phyloP scores from a whole-genome alignment of 148 eudicot genomes.

The Silene uniflora region DNA sequence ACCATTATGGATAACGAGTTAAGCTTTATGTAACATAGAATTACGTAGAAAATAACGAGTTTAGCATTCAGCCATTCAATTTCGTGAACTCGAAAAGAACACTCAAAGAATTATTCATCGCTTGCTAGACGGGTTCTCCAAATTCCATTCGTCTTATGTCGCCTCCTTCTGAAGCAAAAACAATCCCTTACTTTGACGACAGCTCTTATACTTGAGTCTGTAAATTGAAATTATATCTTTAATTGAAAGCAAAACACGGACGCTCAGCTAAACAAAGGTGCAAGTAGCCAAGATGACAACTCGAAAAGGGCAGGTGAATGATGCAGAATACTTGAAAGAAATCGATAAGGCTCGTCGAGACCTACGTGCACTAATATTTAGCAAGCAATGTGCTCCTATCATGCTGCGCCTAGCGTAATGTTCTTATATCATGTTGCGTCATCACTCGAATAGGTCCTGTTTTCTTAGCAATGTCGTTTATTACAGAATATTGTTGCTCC shows the following conservation, averaged over 20 bases:
- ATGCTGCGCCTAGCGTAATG: constrained; percentile 92
- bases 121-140: too few species aligned
- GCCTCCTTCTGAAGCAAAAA: too few species aligned
- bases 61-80: too few species aligned
- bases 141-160: too few species aligned
- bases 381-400: constrained; percentile 78
- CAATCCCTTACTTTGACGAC: constrained; percentile 16
- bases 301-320: constrained; percentile 21
- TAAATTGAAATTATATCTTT: not conserved
- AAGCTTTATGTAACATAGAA: too few species aligned
- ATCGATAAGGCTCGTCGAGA: constrained; percentile 66
- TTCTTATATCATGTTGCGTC: too few species aligned
- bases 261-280: too few species aligned
- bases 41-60: too few species aligned
- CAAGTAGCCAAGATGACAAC: constrained; percentile 4
- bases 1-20: too few species aligned
- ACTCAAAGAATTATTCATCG: too few species aligned
- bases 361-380: constrained; percentile 67
- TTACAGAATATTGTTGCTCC: not conserved
- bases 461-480: not conserved
- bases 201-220: constrained; percentile 1
- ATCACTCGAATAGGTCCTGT: too few species aligned
- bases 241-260: not conserved
- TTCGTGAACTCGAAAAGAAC: too few species aligned
- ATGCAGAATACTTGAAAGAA: constrained; percentile 58